Evolutionary conservation across 176 grass and related monocot genomes (phyloP).

Genomic region (Tillandsia fasciculata): DNA sequence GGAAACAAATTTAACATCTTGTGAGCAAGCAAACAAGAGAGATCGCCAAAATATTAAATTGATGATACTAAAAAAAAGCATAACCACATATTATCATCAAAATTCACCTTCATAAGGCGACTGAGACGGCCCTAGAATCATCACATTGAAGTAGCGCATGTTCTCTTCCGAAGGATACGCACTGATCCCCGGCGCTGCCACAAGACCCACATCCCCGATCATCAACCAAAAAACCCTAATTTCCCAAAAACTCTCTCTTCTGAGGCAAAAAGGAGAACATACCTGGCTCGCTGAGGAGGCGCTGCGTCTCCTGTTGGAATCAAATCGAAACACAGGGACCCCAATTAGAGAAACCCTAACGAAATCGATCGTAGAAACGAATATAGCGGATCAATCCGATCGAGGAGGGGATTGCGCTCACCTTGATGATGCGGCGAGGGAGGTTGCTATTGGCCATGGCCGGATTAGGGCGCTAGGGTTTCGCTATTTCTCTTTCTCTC

Average conservation of each 20-base stretch:
- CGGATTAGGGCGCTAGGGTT: not conserved
- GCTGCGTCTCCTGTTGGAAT: slow-evolving; percentile 15
- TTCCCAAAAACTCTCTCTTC: not conserved
- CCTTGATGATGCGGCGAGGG: slow-evolving; percentile 7
- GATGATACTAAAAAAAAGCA: not conserved
- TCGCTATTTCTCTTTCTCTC: not conserved
- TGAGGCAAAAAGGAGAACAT: not conserved
- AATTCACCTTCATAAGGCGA: slow-evolving; percentile 13
- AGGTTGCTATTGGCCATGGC: slow-evolving; percentile 10
- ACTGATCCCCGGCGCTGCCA: slow-evolving; percentile 6
- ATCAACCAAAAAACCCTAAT: not conserved
- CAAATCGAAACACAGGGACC: not conserved
- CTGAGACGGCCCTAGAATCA: slow-evolving; percentile 9
- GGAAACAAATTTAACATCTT: too few species aligned
- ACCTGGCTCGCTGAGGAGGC: slow-evolving; percentile 22
- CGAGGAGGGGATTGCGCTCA: not conserved
- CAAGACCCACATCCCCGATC: not conserved
- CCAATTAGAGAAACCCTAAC: not conserved
- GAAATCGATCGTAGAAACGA: not conserved
- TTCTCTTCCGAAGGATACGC: slow-evolving; percentile 2
- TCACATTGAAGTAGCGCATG: not conserved
- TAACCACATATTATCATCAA: not conserved
- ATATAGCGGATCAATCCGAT: not conserved
- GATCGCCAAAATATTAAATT: not conserved
- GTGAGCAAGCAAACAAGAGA: too few species aligned